Conservation (phyloP, 371 early-diverging fungal genomes). For the Thermomucor indicae-seudaticae region DNA sequence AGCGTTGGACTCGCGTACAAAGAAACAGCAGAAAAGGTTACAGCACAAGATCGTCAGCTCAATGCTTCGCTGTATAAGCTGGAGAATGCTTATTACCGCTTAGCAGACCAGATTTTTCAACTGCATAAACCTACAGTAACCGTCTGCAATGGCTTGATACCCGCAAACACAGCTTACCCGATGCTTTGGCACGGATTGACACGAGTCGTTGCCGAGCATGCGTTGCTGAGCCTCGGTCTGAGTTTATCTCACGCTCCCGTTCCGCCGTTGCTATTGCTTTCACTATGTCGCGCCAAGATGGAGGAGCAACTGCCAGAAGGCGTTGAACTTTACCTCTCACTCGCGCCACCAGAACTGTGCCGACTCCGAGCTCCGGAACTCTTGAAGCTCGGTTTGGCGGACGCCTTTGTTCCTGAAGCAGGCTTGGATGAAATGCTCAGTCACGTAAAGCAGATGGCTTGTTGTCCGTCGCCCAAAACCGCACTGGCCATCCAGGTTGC, state of each 20-base stretch:
- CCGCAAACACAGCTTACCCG: constrained; percentile 35
- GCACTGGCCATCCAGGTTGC: constrained; percentile 40
- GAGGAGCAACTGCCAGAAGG: constrained; percentile 26
- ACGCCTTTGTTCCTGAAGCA: constrained; percentile 51
- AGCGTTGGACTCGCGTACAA: constrained; percentile 29
- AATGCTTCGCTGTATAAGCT: constrained; percentile 9
- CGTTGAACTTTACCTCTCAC: constrained; percentile 41
- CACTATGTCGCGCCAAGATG: constrained; percentile 18
- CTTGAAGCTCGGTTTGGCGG: constrained; percentile 43
- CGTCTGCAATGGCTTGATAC: constrained; percentile 42
- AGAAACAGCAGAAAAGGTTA: constrained; percentile 14
- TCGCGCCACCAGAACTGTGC: constrained; percentile 39
- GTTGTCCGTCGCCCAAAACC: constrained; percentile 44
- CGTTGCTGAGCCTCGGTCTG: constrained; percentile 25
- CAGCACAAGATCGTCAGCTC: neutral
- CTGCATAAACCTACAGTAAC: constrained; percentile 26
- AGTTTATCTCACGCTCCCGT: constrained; percentile 30
- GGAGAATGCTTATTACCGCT: constrained; percentile 10
- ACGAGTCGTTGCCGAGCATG: constrained; percentile 49
- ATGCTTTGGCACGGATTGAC: constrained; percentile 26
- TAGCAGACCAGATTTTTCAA: constrained; percentile 3
- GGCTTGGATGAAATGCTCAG: constrained; percentile 36
- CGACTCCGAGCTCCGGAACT: constrained; percentile 51
- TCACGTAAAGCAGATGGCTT: constrained; percentile 25
- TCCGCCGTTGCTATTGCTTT: constrained; percentile 28